phyloP scores from a whole-genome alignment of 2,329 filamentous ascomycete genomes.

The Fusarium sp. region DNA sequence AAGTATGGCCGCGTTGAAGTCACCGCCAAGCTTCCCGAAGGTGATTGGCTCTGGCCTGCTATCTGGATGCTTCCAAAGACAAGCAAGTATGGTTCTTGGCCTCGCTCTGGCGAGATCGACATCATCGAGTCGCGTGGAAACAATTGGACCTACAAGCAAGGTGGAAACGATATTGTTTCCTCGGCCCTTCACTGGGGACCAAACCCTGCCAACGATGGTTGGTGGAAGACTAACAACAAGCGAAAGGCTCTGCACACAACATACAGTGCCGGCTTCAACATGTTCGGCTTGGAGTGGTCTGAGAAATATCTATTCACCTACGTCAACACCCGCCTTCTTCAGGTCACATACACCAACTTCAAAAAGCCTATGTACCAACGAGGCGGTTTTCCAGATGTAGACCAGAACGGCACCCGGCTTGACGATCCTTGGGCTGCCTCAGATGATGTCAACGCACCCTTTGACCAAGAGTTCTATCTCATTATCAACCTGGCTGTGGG shows the following conservation, averaged over 20 bases:
- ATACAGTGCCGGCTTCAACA: constrained; percentile 76
- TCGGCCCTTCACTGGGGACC: constrained; percentile 88
- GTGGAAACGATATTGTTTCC: constrained; percentile 83
- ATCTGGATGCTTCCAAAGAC: constrained; percentile 88
- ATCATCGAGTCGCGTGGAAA: constrained; percentile 85
- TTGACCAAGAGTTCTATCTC: constrained; percentile 80
- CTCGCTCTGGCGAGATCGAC: constrained; percentile 84
- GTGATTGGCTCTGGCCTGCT: constrained; percentile 92
- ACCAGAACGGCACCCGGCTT: constrained; percentile 73
- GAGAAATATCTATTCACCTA: constrained; percentile 91
- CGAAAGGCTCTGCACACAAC: constrained; percentile 78
- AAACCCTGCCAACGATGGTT: constrained; percentile 75
- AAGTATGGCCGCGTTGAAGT: constrained; percentile 87
- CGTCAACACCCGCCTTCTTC: constrained; percentile 80
- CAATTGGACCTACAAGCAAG: constrained; percentile 79
- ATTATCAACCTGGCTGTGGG: constrained; percentile 82
- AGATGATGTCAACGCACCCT: constrained; percentile 72
- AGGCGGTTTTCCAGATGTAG: constrained; percentile 72
- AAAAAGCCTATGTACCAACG: constrained; percentile 74
- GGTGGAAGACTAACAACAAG: constrained; percentile 87
- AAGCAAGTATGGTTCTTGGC: constrained; percentile 80
- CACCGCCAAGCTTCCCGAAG: constrained; percentile 76
- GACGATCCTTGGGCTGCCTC: constrained; percentile 72
- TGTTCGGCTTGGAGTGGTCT: constrained; percentile 85
- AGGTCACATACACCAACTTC: constrained; percentile 84